Evolutionary conservation across 352 stramenopile species (phyloP), one percentile per base, ranked within the genome.

Genomic region (Thalassiosira exigua): DNA sequence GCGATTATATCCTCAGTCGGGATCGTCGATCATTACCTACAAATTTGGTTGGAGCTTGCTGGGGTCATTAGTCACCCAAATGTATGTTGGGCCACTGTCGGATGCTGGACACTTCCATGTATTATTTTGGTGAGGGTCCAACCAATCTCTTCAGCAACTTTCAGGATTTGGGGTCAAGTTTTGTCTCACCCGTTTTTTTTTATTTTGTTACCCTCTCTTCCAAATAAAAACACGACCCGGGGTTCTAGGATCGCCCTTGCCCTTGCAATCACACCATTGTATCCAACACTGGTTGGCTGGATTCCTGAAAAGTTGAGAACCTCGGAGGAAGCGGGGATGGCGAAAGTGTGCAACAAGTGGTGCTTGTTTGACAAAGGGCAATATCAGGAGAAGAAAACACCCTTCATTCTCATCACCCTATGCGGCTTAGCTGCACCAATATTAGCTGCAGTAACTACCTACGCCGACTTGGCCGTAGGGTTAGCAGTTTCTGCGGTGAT

Each of bases 61-160:
- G 5, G 75, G 75, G 4, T 29, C 24, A n/a, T 80, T 84, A 54
- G 27, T 80, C 5, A 80, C 69, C 0, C 69, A 81, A 41, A 30
- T 9, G 4, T 69, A 64, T 27, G 60, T 69, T 1, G 56, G 56
- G 21, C 75, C 75, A 33, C 52, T 84, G 54, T 62, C 56, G 0
- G 75, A 84, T 69, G 50, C 33, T n/a, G 75, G 75, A n/a, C 69
- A 81, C 57, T 84, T 65, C 9, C 75, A 81, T 42, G 30, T 80
- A 4, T 61, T 84, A 46, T 80, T 81, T 71, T 84, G 69, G 60
- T 76, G n/a, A n/a, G n/a, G n/a, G n/a, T n/a, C n/a, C n/a, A n/a
- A n/a, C n/a, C n/a, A n/a, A n/a, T n/a, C n/a, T n/a, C n/a, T n/a
- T n/a, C n/a, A n/a, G n/a, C n/a, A n/a, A n/a, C n/a, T n/a, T n/a